These are phyloP conservation scores for Cladophialophora carrionii DNA, from an alignment of 2,329 filamentous ascomycete species.

Conservation along the genomic window DNA sequence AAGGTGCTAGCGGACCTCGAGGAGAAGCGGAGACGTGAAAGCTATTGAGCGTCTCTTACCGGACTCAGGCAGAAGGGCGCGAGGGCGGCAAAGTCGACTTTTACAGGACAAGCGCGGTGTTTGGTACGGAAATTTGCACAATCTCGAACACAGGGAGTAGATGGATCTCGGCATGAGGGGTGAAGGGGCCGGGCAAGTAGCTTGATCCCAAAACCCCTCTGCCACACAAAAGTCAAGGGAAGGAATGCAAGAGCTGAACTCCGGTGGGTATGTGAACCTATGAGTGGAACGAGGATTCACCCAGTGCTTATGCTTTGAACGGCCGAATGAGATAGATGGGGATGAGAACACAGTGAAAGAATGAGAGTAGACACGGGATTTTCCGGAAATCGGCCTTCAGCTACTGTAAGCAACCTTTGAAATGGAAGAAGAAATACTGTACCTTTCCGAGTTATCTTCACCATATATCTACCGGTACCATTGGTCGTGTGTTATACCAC, in stretches of 20 bases:
- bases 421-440: too few species aligned
- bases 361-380: background rate
- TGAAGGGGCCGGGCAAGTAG: background rate
- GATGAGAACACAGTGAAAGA: background rate
- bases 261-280: background rate
- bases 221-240: background rate
- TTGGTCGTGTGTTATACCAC: background rate
- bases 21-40: slow-evolving; percentile 23
- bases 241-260: background rate
- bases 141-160: background rate
- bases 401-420: background rate
- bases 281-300: background rate
- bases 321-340: background rate
- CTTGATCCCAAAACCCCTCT: background rate
- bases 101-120: slow-evolving; percentile 16
- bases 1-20: slow-evolving; percentile 49
- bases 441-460: background rate
- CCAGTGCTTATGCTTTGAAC: background rate
- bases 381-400: background rate
- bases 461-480: background rate
- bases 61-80: background rate
- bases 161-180: background rate
- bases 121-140: slow-evolving; percentile 11
- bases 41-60: slow-evolving; percentile 2
- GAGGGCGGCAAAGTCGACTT: slow-evolving; percentile 6